Base-by-base conservation (phyloP, 805 yeast species). In the Cyberlindnera meyerae region DNA sequence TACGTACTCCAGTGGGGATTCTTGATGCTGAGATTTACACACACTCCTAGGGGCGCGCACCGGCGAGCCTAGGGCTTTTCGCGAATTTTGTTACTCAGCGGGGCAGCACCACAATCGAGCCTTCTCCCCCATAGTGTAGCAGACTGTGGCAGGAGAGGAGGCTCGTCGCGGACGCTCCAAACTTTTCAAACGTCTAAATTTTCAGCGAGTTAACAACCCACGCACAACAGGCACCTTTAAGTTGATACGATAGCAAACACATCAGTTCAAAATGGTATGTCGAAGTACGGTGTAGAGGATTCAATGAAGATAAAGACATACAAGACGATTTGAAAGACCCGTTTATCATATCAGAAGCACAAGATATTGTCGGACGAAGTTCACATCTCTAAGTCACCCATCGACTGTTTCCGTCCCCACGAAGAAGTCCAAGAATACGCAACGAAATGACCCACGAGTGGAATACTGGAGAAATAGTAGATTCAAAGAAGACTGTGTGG, bases 201-300 rank as follows among this genome's bases (percentile, higher is more conserved):
- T 39, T 35, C 41, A 39, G 24, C 38, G 16, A 21, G 39, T 31
- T 24, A 26, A 29, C 36, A 27, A 31, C 37, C 32, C 39, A 28
- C 45, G 18, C 28, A 33, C 24, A 20, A 17, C 17, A 33, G 17
- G 16, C 16, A 28, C 27, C n/a, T 27, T 13, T 27, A n/a, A 27
- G 20, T 39, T 38, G 16, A 20, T 11, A 16, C 37, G 20, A 27
- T 31, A 39, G 27, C 40, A 29, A 37, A 32, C 40, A 44, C 40
- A 42, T 31, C 47, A 40, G 45, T 47, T 46, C 51, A 44, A 48
- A 48, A 48, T 48, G 52, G 52, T 48, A 46, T 35, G 52, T 47
- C 24, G 33, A 15, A 37, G 20, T 25, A 17, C 27, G 29, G 28
- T 24, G 8, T 18, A 24, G 27, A 21, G 27, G 36, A 26, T 18